Evolutionary conservation across 805 yeast species (phyloP).

Genomic region (Hanseniaspora lindneri): DNA sequence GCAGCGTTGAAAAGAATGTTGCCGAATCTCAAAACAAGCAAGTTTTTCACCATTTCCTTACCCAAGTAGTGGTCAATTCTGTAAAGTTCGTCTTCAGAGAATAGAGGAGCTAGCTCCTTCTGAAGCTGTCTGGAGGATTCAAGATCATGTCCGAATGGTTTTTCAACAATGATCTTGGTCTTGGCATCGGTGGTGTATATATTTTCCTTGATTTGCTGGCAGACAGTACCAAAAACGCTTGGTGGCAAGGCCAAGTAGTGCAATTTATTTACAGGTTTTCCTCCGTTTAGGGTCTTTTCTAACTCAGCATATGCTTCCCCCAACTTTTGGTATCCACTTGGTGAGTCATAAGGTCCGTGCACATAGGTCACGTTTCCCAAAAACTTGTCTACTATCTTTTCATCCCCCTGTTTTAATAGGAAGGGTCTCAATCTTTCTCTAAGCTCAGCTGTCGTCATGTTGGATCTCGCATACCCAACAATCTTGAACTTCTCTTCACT

Average conservation of each 20-base stretch:
- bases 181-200: slow-evolving; percentile 50
- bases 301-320: slow-evolving; percentile 43
- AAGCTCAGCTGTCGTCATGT: slow-evolving; percentile 54
- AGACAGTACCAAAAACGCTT: slow-evolving; percentile 71
- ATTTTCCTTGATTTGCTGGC: slow-evolving; percentile 54
- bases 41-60: slow-evolving; percentile 94
- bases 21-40: slow-evolving; percentile 79
- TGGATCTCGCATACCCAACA: slow-evolving; percentile 85
- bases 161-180: slow-evolving; percentile 81
- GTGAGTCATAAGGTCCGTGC: slow-evolving; percentile 66
- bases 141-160: slow-evolving; percentile 94
- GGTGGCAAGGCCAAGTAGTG: slow-evolving; percentile 95
- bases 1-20: slow-evolving; percentile 77
- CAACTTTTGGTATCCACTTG: slow-evolving; percentile 58
- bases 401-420: slow-evolving; percentile 37
- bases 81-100: slow-evolving; percentile 81
- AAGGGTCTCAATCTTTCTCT: slow-evolving; percentile 51
- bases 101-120: slow-evolving; percentile 64
- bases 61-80: slow-evolving; percentile 97
- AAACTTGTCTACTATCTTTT: slow-evolving; percentile 47
- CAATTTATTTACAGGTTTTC: slow-evolving; percentile 48
- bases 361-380: slow-evolving; percentile 55
- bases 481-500: slow-evolving; percentile 53
- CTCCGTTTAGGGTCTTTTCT: slow-evolving; percentile 36
- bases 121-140: slow-evolving; percentile 68